Evolutionary conservation across 1,284 basidiomycete species (phyloP).

Genomic region (Leucoagaricus sp.): DNA sequence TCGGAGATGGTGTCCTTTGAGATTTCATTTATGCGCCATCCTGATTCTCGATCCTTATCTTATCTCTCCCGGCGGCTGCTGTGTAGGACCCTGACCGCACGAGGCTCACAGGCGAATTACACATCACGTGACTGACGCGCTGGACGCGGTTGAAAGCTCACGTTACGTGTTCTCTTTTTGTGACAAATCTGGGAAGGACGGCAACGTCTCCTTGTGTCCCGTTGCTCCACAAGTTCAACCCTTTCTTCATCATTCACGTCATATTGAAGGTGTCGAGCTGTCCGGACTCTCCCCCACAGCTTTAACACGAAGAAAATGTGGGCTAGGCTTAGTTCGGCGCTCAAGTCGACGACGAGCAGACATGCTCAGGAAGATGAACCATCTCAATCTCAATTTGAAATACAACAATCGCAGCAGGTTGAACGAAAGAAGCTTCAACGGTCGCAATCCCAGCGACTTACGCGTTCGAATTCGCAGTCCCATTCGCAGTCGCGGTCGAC

Average conservation of each 20-base stretch:
- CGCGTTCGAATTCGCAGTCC: neutral
- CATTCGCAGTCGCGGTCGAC: neutral
- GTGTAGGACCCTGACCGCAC: neutral
- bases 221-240: neutral
- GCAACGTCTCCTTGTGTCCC: neutral
- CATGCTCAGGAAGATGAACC: neutral
- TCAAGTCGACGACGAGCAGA: conserved; percentile 3
- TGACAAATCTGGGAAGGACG: conserved; percentile 6
- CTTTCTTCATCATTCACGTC: neutral
- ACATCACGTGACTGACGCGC: conserved; percentile 14
- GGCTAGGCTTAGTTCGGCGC: conserved; percentile 13
- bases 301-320: conserved; percentile 8
- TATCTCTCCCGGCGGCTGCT: neutral
- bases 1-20: neutral
- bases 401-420: too few species aligned
- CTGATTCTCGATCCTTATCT: conserved; percentile 1
- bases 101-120: neutral
- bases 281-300: too few species aligned
- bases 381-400: neutral
- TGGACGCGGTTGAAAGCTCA: conserved; percentile 2
- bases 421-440: neutral
- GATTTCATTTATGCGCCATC: neutral
- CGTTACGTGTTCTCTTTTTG: neutral
- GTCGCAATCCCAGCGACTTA: neutral
- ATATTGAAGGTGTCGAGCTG: neutral